Evolutionary conservation across 768 basidiomycete species (phyloP).

Genomic region (Lactarius akahatsu): DNA sequence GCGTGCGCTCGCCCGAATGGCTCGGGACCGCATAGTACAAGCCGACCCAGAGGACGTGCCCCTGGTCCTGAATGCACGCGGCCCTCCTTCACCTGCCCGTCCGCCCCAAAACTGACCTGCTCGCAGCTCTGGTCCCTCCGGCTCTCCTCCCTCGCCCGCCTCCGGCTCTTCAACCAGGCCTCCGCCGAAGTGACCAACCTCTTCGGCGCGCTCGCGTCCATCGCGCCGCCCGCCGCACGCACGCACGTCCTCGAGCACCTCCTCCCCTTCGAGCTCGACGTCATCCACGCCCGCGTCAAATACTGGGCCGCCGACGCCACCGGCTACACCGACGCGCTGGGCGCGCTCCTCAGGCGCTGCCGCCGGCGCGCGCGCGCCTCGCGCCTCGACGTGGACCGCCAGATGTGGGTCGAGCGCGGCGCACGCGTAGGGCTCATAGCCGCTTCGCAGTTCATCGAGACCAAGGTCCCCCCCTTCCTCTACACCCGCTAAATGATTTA

Average conservation of each 20-base stretch:
- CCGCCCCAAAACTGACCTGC: background rate
- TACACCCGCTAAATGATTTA: no score
- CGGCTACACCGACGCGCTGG: conserved; percentile 75
- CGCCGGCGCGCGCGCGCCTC: conserved; percentile 45
- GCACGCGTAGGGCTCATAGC: conserved; percentile 74
- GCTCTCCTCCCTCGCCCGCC: conserved; percentile 71
- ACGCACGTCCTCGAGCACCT: conserved; percentile 59
- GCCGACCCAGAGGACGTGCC: conserved; percentile 66
- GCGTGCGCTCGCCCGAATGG: conserved; percentile 82
- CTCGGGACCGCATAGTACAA: conserved; percentile 70
- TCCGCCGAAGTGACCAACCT: conserved; percentile 81
- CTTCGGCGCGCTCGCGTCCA: conserved; percentile 63
- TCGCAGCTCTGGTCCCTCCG: conserved; percentile 80
- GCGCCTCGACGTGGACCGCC: conserved; percentile 30
- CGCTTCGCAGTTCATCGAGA: conserved; percentile 79
- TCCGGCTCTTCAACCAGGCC: conserved; percentile 85
- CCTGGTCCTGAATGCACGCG: conserved; percentile 64
- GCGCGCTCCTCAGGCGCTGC: conserved; percentile 61
- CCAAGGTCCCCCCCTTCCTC: conserved; percentile 62
- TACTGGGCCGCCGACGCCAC: conserved; percentile 83
- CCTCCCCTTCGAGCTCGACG: conserved; percentile 56
- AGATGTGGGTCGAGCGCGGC: conserved; percentile 83
- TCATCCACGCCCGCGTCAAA: conserved; percentile 70
- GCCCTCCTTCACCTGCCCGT: background rate
- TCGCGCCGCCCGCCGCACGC: conserved; percentile 53